phyloP scores from a whole-genome alignment of 768 basidiomycete genomes.

The Pleurotus pulmonarius region DNA sequence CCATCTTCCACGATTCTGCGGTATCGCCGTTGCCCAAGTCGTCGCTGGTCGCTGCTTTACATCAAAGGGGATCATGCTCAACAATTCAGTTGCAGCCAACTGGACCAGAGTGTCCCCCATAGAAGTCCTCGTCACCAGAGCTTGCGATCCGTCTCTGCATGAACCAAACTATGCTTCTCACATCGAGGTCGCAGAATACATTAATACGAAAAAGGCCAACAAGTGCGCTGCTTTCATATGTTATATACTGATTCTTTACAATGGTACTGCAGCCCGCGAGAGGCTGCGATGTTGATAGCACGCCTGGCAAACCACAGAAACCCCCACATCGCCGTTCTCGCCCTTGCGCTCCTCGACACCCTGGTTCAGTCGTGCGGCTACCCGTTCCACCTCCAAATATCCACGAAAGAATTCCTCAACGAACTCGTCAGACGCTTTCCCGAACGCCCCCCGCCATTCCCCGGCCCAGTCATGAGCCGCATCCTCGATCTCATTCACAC shows the following conservation, averaged over 20 bases:
- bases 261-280: slow-evolving; percentile 66
- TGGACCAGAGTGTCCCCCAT: slow-evolving; percentile 60
- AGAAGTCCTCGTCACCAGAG: slow-evolving; percentile 71
- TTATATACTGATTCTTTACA: slow-evolving; percentile 4
- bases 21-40: no score
- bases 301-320: slow-evolving; percentile 89
- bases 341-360: slow-evolving; percentile 83
- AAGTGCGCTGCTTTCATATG: slow-evolving; percentile 50
- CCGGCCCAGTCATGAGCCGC: slow-evolving; percentile 90
- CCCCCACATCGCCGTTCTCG: slow-evolving; percentile 84
- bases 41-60: no score
- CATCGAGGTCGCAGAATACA: slow-evolving; percentile 89
- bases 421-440: slow-evolving; percentile 98
- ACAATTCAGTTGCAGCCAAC: slow-evolving; percentile 41
- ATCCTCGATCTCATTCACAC: slow-evolving; percentile 89
- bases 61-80: slow-evolving; percentile 35
- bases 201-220: slow-evolving; percentile 96
- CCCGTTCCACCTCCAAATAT: slow-evolving; percentile 93
- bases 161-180: slow-evolving; percentile 92
- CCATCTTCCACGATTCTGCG: no score
- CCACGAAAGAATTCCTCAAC: slow-evolving; percentile 97
- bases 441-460: slow-evolving; percentile 93
- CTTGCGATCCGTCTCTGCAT: slow-evolving; percentile 80
- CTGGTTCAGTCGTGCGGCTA: slow-evolving; percentile 96
- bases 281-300: slow-evolving; percentile 84